A percentile compares a stretch with the other conserved stretches of the same genome.
Conservation (phyloP, 257 asterid genomes). For the Perilla frutescens region DNA sequence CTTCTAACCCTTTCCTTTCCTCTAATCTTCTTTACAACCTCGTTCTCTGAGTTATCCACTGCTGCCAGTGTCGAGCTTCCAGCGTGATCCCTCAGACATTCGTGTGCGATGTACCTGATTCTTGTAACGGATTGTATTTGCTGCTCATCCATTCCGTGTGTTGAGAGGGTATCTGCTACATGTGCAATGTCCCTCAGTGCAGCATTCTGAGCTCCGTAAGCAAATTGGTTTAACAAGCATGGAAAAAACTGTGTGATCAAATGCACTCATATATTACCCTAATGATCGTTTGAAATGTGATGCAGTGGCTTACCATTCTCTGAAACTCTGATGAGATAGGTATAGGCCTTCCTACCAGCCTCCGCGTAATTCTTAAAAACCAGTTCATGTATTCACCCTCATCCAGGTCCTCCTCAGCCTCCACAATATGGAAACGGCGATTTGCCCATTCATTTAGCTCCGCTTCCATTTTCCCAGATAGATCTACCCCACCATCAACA, state of each 20-base stretch:
- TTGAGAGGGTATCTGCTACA: conserved; percentile 71
- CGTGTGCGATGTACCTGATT: conserved; percentile 73
- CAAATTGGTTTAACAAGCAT: conserved; percentile 30
- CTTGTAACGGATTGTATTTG: conserved; percentile 73
- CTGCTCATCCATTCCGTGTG: conserved; percentile 87
- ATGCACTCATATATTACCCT: background rate
- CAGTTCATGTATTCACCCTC: conserved; percentile 89
- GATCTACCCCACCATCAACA: conserved; percentile 93
- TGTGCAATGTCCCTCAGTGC: conserved; percentile 85
- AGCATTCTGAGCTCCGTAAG: conserved; percentile 56
- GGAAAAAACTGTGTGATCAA: background rate
- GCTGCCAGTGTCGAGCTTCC: conserved; percentile 46
- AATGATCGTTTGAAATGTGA: conserved; percentile 12
- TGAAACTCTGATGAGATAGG: conserved; percentile 93
- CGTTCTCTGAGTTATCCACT: conserved; percentile 53
- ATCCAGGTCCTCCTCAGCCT: conserved; percentile 82
- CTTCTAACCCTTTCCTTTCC: conserved; percentile 93
- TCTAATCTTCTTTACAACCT: conserved; percentile 58
- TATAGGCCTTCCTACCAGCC: conserved; percentile 82
- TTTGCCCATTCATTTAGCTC: conserved; percentile 89
- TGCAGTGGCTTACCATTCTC: conserved; percentile 67
- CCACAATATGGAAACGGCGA: conserved; percentile 76
- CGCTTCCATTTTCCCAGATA: conserved; percentile 79
- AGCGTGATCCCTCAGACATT: conserved; percentile 74
- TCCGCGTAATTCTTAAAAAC: conserved; percentile 77